Base-by-base conservation (phyloP, 306 rosid species). In the Clitoria ternatea region DNA sequence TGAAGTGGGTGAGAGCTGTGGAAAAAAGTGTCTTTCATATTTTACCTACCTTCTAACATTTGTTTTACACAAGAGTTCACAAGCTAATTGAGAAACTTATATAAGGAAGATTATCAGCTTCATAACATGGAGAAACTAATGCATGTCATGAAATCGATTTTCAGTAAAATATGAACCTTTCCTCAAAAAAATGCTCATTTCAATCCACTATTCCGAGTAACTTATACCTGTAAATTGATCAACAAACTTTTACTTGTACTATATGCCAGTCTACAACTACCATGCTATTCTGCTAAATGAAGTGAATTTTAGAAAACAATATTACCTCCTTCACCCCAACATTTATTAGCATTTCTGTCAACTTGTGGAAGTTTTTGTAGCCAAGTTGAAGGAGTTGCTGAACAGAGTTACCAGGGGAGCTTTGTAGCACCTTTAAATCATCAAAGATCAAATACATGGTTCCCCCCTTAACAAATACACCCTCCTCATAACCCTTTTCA, bases 401-500 rank as follows among this genome's bases (percentile, higher is more conserved):
- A 7, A 22, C 44, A 29, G 70, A 66, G 15, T 39, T 66, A n/a
- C 49, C 43, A 29, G 68, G 75, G 29, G 79, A 79, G 17, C 69
- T 73, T 30, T 30, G 75, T 1, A 67, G 10, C 26, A 79, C 75
- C 27, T 24, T 66, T 11, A 73, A 39, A 73, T 79, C 79, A 67
- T 79, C 75, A 60, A 67, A 79, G 8, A 66, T 61, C 33, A 73
- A 50, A 37, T 42, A 79, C 67, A 49, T 50, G 18, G 67, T 37
- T 37, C 4, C 12, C 4, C 59, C 74, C 60, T 67, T 73, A 49
- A 79, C 83, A 73, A 79, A 73, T 42, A 79, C 67, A 26, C 76
- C 76, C 73, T 72, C 30, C 1, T 0, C 57, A 37, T 17, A 19
- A 39, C 12, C 6, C 27, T 43, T 63, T 48, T 76, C 40, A n/a